Conservation (phyloP, 2,329 filamentous ascomycete species). For the Colletotrichum zoysiae region DNA sequence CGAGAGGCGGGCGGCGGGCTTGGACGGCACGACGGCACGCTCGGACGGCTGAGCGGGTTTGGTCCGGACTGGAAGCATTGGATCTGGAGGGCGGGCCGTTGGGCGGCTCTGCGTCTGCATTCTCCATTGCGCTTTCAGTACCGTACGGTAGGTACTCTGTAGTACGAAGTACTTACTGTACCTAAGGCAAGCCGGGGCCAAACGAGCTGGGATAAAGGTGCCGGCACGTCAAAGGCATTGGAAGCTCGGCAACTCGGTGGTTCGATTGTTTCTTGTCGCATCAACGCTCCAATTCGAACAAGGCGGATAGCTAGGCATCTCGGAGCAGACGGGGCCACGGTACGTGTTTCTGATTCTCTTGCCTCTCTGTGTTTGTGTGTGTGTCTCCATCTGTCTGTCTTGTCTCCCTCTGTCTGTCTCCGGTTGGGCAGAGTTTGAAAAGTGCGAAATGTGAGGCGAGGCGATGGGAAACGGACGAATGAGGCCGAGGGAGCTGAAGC, state of each 20-base stretch:
- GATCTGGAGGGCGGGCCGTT: conserved; percentile 1
- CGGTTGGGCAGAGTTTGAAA: conserved; percentile 10
- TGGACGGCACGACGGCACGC: conserved; percentile 37
- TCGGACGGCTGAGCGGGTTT: conserved; percentile 29
- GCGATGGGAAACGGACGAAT: conserved; percentile 26
- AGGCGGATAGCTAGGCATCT: conserved; percentile 18
- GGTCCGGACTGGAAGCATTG: conserved; percentile 24
- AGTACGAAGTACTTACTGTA: too few relatives aligned
- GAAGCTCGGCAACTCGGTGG: neutral
- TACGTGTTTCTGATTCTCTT: conserved; percentile 17
- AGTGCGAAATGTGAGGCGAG: conserved; percentile 23
- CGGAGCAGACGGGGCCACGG: conserved; percentile 13
- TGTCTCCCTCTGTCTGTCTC: neutral
- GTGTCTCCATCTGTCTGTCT: neutral
- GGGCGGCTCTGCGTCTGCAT: conserved; percentile 27
- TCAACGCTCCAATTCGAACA: conserved; percentile 16
- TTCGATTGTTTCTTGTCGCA: conserved; percentile 31
- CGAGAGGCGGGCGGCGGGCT: conserved; percentile 23
- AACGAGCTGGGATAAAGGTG: neutral
- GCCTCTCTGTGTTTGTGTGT: neutral
- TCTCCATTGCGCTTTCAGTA: neutral
- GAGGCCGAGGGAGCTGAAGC: conserved; percentile 26
- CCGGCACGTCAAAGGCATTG: neutral
- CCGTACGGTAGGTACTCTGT: too few relatives aligned
- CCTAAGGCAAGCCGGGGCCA: neutral